Conservation (phyloP, 164 flowering plant genomes). For the Kalanchoe fedtschenkoi region DNA sequence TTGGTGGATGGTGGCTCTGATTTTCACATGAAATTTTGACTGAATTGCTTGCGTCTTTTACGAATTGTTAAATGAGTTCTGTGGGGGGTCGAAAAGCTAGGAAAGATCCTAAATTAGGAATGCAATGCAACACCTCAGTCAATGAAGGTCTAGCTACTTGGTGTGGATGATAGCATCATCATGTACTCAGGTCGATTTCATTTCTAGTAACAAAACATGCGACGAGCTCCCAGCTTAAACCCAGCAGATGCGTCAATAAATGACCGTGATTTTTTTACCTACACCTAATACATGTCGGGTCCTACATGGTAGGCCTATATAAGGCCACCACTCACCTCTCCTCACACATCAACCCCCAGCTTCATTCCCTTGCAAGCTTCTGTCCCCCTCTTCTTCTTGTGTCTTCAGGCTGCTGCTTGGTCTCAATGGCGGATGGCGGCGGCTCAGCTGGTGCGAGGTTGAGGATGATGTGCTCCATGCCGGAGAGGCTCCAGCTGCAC, state of each 20-base stretch:
- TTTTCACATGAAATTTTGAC: too few species aligned
- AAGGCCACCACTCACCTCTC: background rate
- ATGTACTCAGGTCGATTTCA: too few species aligned
- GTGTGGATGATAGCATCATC: too few species aligned
- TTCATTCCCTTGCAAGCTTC: background rate
- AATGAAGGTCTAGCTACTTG: too few species aligned
- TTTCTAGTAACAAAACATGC: too few species aligned
- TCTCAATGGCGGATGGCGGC: background rate
- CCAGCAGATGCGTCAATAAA: background rate
- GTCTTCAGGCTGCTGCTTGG: background rate
- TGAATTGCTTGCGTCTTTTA: too few species aligned
- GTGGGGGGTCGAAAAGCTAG: too few species aligned
- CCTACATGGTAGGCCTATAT: background rate
- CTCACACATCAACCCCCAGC: background rate
- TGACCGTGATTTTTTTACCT: background rate
- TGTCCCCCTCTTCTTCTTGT: background rate
- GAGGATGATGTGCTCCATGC: constrained; percentile 1
- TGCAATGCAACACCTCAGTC: too few species aligned
- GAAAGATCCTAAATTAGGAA: too few species aligned
- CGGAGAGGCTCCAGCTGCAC: constrained; percentile 6
- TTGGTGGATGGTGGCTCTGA: too few species aligned
- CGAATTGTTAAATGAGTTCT: too few species aligned
- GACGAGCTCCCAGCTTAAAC: background rate
- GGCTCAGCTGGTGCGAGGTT: background rate
- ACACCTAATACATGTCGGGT: background rate